These are phyloP conservation scores for Castanospermum australe DNA, from an alignment of 306 rosid genomes.

Conservation along the genomic window DNA sequence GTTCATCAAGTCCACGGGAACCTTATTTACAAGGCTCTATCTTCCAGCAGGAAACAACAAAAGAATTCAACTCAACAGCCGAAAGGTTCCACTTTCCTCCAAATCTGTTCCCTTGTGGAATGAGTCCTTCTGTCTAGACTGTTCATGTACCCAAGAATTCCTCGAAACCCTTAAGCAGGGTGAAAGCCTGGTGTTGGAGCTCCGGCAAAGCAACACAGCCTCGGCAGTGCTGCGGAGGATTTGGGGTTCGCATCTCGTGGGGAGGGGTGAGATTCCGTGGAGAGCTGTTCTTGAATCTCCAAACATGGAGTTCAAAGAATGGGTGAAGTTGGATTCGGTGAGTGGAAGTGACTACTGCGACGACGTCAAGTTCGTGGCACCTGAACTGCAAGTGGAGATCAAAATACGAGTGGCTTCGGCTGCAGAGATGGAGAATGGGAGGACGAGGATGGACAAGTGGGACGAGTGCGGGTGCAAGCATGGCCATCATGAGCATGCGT, in stretches of 20 bases:
- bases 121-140: slow-evolving; percentile 65
- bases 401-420: slow-evolving; percentile 25
- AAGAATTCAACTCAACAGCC: slow-evolving; percentile 48
- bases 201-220: slow-evolving; percentile 50
- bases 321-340: slow-evolving; percentile 53
- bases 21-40: slow-evolving; percentile 55
- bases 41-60: slow-evolving; percentile 50
- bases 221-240: slow-evolving; percentile 37
- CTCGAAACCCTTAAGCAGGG: slow-evolving; percentile 48
- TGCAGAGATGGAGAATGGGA: slow-evolving; percentile 19
- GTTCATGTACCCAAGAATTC: slow-evolving; percentile 53
- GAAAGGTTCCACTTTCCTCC: slow-evolving; percentile 45
- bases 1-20: slow-evolving; percentile 30
- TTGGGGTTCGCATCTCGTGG: slow-evolving; percentile 60
- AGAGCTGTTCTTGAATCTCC: slow-evolving; percentile 57
- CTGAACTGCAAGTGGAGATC: slow-evolving; percentile 57
- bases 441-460: slow-evolving; percentile 20
- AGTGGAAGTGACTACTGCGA: background rate
- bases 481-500: slow-evolving; percentile 29
- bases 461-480: slow-evolving; percentile 67
- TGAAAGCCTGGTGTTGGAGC: slow-evolving; percentile 66
- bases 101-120: slow-evolving; percentile 55
- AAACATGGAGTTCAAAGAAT: slow-evolving; percentile 58
- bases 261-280: slow-evolving; percentile 72
- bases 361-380: background rate